Conservation (phyloP, 345 rosid species). For the Moricandia arvensis region DNA sequence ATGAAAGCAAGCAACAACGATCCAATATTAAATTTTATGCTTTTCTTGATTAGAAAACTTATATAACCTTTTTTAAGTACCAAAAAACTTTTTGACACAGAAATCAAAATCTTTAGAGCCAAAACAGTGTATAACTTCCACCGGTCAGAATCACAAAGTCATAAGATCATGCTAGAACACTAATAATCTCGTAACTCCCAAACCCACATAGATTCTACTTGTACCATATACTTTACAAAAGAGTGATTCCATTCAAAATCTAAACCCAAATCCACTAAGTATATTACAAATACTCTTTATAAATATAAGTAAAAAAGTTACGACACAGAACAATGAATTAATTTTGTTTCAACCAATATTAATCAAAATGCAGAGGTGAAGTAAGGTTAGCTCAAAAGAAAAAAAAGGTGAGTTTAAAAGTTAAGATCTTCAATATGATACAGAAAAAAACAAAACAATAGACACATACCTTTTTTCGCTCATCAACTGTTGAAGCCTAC, state of each 20-base stretch:
- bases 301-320: background rate
- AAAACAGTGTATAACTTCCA: background rate
- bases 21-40: background rate
- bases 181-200: background rate
- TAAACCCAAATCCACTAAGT: background rate
- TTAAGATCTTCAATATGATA: background rate
- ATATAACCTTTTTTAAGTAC: too few relatives aligned
- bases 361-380: background rate
- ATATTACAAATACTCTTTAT: background rate
- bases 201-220: background rate
- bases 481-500: conserved; percentile 71
- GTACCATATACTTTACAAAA: background rate
- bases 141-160: background rate
- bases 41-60: background rate
- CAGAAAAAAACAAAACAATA: background rate
- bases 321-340: background rate
- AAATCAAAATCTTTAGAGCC: background rate
- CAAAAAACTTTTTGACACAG: background rate
- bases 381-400: too few relatives aligned
- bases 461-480: conserved; percentile 62
- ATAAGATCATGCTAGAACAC: background rate
- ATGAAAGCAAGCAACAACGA: background rate
- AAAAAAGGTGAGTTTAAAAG: too few relatives aligned
- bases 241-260: background rate
- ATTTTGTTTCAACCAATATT: background rate